Percentiles rank a stretch among this genome's conserved stretches.
Evolutionary conservation across 345 rosid species (phyloP).

Genomic region (Eucalyptus globulus): DNA sequence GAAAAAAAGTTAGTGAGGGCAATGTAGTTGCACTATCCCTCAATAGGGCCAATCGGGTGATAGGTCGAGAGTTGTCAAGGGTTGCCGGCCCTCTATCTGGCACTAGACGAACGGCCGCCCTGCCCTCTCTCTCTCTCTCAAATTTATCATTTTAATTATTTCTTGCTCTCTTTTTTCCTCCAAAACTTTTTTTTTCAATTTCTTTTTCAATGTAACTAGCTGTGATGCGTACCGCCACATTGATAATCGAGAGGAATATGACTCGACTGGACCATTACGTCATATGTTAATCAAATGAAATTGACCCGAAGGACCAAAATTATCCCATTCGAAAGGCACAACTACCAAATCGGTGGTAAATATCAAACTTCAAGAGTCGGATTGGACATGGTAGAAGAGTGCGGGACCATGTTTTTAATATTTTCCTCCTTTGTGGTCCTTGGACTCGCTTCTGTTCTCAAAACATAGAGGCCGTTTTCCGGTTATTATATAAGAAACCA

Average conservation of each 20-base stretch:
- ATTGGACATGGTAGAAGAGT: background rate
- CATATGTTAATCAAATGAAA: background rate
- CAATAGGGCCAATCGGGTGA: background rate
- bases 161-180: background rate
- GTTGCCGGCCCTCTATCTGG: background rate
- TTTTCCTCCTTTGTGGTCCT: background rate
- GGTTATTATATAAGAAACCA: background rate
- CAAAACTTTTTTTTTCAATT: background rate
- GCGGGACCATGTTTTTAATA: background rate
- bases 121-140: background rate
- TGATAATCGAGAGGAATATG: background rate
- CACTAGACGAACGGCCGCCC: rapidly evolving
- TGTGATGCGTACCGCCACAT: background rate
- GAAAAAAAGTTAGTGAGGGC: background rate
- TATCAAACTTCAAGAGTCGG: background rate
- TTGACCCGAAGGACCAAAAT: background rate
- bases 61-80: background rate
- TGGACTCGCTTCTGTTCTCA: background rate
- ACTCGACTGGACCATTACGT: background rate
- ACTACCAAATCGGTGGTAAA: background rate
- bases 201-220: background rate
- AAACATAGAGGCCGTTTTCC: background rate
- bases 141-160: background rate
- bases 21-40: background rate
- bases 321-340: background rate